Base-by-base conservation (phyloP, 2,329 filamentous ascomycete species). In the Pestalotiopsis sp. region DNA sequence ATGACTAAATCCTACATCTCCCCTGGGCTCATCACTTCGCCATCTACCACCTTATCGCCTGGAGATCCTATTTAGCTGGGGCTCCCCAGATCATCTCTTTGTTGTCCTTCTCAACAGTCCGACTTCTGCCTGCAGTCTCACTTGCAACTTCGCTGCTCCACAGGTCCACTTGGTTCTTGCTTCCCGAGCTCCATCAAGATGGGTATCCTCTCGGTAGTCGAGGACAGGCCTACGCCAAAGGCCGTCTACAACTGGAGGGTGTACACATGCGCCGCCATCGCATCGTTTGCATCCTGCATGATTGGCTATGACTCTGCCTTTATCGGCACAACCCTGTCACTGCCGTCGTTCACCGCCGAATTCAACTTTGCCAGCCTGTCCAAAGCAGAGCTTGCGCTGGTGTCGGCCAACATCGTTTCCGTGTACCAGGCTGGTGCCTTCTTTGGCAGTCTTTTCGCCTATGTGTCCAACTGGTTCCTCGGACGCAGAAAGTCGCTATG, bases 341-440 rank as follows among this genome's bases (percentile, higher is more conserved):
- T 95, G 38, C 84, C 87, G 0, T 92, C 92, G 0, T 95, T 95
- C 79, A 84, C 83, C 59, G 75, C 83, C 1, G 93, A 95, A 76
- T 95, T 95, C 78, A 74, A 83, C 14, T 91, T 94, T 74, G 81
- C 78, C 2, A 75, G 80, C 2, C 87, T 90, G 80, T 79, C 77
- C 4, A 67, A 77, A 0, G 67, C 74, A 3, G 76, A 87, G n/a
- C 81, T 90, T 31, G 86, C 89, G 38, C 80, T 92, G 4, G 82
- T 92, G 62, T 90, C 89, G 75, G 84, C 90, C 74, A 95, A 95
- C 78, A 94, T 95, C 70, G 92, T 94, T 65, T 94, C 91, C 31
- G 88, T 92, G 67, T 95, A 94, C 81, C 93, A 95, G 80, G 93
- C 93, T 11, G 93, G 93, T 69, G 92, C 92, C 69, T 95, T 96